phyloP scores from a whole-genome alignment of 768 basidiomycete species.

The Paxillus ammoniavirescens region DNA sequence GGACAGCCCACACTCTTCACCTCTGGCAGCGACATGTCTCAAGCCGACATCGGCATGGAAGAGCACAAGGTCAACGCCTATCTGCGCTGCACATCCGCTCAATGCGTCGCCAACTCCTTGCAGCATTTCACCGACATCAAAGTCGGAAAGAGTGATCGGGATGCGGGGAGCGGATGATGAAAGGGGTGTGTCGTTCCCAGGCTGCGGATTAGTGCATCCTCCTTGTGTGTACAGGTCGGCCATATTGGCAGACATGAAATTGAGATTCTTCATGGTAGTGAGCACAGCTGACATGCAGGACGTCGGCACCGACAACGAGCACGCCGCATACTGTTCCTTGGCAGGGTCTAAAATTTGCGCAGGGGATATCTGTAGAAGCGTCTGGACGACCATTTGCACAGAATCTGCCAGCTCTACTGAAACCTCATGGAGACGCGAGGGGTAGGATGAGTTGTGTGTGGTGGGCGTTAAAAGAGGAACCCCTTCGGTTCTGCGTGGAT shows the following conservation, averaged over 20 bases:
- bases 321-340: conserved; percentile 91
- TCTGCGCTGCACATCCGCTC: conserved; percentile 78
- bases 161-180: conserved; percentile 18
- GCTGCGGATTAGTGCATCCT: conserved; percentile 13
- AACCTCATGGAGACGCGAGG: conserved; percentile 56
- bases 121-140: conserved; percentile 88
- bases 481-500: conserved; percentile 50
- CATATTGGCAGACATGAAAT: conserved; percentile 91
- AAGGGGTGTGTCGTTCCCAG: conserved; percentile 16
- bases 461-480: conserved; percentile 12
- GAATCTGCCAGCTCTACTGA: conserved; percentile 89
- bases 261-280: conserved; percentile 90
- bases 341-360: conserved; percentile 89
- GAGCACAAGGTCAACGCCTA: conserved; percentile 86
- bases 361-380: conserved; percentile 86
- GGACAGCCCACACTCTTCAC: conserved; percentile 80
- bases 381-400: conserved; percentile 88
- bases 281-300: conserved; percentile 86
- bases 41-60: conserved; percentile 88
- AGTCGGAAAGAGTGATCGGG: conserved; percentile 49
- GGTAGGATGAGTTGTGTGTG: conserved; percentile 19
- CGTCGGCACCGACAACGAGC: conserved; percentile 82
- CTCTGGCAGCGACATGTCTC: conserved; percentile 82
- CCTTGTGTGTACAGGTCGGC: conserved; percentile 31
- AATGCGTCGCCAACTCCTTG: conserved; percentile 88